Conservation (phyloP, 75 land plant species). For the Adiantum capillusveneris region DNA sequence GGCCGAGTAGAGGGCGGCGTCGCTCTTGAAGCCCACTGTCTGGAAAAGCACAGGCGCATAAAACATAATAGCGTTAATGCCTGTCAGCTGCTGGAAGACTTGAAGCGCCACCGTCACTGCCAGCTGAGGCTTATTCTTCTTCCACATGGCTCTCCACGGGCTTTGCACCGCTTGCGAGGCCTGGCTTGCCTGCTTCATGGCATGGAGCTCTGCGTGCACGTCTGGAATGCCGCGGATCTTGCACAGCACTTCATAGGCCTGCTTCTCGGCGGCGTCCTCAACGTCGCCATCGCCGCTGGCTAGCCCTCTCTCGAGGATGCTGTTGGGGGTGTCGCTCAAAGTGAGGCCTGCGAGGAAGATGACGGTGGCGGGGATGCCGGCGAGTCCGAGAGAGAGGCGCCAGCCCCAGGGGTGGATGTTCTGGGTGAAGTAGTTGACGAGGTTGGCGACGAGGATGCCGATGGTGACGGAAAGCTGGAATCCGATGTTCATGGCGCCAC, state of each 20-base stretch:
- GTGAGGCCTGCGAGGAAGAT: constrained; percentile 35
- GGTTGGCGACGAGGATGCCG: constrained; percentile 56
- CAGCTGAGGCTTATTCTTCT: too few relatives aligned
- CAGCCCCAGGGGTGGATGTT: constrained; percentile 39
- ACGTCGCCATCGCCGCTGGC: too few relatives aligned
- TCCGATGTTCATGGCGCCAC: constrained; percentile 58
- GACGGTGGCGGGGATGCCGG: constrained; percentile 35
- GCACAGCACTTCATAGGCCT: constrained; percentile 43
- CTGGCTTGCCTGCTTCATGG: constrained; percentile 67
- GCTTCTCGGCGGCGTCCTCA: constrained; percentile 45
- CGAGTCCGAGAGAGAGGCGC: constrained; percentile 47
- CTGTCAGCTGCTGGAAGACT: too few relatives aligned
- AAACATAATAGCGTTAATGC: constrained; percentile 89
- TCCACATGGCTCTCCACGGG: too few relatives aligned
- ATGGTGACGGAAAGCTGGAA: constrained; percentile 60
- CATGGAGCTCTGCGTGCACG: constrained; percentile 20
- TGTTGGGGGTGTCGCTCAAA: constrained; percentile 50
- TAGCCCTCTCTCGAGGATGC: constrained; percentile 51
- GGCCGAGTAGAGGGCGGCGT: too few relatives aligned
- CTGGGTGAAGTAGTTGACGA: constrained; percentile 43
- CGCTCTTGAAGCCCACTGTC: too few relatives aligned
- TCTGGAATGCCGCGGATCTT: constrained; percentile 31
- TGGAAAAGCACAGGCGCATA: too few relatives aligned
- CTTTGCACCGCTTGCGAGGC: too few relatives aligned
- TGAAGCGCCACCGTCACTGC: too few relatives aligned